Conservation (phyloP, 306 rosid species). For the Fragaria iinumae region DNA sequence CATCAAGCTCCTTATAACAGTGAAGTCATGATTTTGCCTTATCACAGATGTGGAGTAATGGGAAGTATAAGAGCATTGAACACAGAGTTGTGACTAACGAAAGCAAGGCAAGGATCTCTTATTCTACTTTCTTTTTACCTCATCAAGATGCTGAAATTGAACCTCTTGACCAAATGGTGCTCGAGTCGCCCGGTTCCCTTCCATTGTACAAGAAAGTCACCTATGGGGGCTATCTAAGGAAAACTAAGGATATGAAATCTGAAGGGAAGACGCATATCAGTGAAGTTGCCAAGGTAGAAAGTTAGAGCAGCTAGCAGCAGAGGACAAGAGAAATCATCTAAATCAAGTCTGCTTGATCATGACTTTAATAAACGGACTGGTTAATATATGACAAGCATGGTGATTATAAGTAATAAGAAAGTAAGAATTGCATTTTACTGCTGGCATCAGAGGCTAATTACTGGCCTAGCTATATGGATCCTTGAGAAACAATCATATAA, state of each 20-base stretch:
- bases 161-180: constrained; percentile 32
- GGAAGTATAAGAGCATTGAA: constrained; percentile 43
- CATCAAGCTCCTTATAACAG: background rate
- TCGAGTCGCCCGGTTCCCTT: constrained; percentile 25
- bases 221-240: constrained; percentile 44
- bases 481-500: background rate
- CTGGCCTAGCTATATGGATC: background rate
- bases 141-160: constrained; percentile 37
- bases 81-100: constrained; percentile 41
- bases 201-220: constrained; percentile 36
- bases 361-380: background rate
- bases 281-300: constrained; percentile 12
- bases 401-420: background rate
- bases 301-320: background rate
- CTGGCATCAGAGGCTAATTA: background rate
- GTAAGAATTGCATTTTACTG: background rate
- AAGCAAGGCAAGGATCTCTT: constrained; percentile 29
- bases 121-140: constrained; percentile 29
- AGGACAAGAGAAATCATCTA: background rate
- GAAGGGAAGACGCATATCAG: constrained; percentile 39
- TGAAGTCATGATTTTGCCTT: background rate
- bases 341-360: background rate
- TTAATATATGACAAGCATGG: background rate
- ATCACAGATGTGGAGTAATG: constrained; percentile 49
- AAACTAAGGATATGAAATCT: constrained; percentile 32